Evolutionary conservation across 2,329 filamentous ascomycete species (phyloP).

Genomic region (Trichoderma atroviride): DNA sequence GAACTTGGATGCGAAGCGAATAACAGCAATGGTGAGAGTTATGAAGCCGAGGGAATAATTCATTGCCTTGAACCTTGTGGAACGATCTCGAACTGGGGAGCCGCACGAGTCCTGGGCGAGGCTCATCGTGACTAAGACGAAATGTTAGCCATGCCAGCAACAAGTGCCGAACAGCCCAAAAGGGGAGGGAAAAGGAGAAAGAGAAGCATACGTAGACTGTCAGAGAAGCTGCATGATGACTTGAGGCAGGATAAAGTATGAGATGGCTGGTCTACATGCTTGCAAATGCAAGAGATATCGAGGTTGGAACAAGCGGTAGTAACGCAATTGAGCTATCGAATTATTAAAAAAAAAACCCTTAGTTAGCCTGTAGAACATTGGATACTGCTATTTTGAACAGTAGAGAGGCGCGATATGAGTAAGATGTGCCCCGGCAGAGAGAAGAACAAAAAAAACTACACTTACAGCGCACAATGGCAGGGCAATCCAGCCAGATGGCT

Average conservation of each 20-base stretch:
- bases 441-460: not conserved
- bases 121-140: slow-evolving; percentile 3
- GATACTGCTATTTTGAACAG: not conserved
- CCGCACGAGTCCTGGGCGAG: slow-evolving; percentile 3
- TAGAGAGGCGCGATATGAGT: not conserved
- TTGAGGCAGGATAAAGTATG: slow-evolving; percentile 9
- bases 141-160: not conserved
- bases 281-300: slow-evolving; percentile 19
- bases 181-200: too few relatives aligned
- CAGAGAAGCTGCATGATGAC: slow-evolving; percentile 16
- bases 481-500: not conserved
- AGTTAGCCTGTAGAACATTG: not conserved
- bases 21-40: slow-evolving; percentile 28
- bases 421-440: too few relatives aligned
- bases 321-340: slow-evolving; percentile 13
- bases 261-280: not conserved
- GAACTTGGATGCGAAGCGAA: slow-evolving; percentile 33
- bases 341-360: not conserved
- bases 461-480: slow-evolving; percentile 21
- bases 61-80: slow-evolving; percentile 13
- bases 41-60: slow-evolving; percentile 29
- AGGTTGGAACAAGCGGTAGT: not conserved
- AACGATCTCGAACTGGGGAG: not conserved
- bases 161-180: not conserved
- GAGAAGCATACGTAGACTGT: slow-evolving; percentile 5